Percentiles rank a stretch among this genome's conserved stretches.
phyloP scores from a whole-genome alignment of 208 protist species.

The Endotrypanum monterogeii region DNA sequence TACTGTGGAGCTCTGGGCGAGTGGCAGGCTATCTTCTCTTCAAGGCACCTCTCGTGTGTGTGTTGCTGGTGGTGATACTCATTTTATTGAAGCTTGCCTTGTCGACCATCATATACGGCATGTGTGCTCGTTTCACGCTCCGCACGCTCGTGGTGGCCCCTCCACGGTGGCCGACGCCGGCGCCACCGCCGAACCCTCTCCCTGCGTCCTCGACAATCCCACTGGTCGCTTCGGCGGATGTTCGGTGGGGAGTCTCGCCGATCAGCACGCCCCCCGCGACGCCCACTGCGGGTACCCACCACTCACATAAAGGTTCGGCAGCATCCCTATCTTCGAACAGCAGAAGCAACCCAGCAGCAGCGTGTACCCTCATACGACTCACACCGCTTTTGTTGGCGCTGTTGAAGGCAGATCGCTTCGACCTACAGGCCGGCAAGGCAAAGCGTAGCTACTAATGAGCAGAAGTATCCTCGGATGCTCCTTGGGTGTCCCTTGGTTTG shows the following conservation, averaged over 20 bases:
- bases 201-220: background rate
- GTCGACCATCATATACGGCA: conserved; percentile 10
- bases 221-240: background rate
- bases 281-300: background rate
- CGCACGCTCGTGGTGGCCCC: conserved; percentile 12
- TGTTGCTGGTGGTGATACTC: conserved; percentile 28
- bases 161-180: conserved; percentile 1
- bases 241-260: conserved; percentile 14
- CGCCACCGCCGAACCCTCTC: background rate
- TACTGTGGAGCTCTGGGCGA: conserved; percentile 45
- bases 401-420: conserved; percentile 19
- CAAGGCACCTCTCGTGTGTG: conserved; percentile 26
- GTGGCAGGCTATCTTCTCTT: conserved; percentile 29
- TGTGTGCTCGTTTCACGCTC: conserved; percentile 17
- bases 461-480: no score
- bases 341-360: background rate
- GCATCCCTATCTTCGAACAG: background rate
- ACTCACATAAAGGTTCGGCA: background rate
- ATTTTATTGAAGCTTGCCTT: conserved; percentile 32
- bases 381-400: conserved; percentile 13
- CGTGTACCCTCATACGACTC: conserved; percentile 7
- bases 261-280: conserved; percentile 8
- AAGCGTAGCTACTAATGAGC: conserved; percentile 4
- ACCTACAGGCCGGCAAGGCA: conserved; percentile 22
- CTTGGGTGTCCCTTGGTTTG: background rate